Base-by-base conservation (phyloP, 2,329 filamentous ascomycete species). In the Pseudopyricularia javanii region DNA sequence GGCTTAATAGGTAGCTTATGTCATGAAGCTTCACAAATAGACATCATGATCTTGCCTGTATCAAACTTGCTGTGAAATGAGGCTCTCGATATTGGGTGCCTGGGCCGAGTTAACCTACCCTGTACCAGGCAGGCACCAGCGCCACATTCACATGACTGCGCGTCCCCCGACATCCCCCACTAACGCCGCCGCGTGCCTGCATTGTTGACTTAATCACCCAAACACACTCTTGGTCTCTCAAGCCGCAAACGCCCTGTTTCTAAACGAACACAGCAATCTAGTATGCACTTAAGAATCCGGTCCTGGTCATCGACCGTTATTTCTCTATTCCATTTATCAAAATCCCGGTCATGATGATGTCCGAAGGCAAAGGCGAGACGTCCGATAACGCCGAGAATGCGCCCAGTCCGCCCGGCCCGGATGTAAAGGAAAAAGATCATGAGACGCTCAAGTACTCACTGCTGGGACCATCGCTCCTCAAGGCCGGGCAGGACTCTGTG, bases 401-500 rank as follows among this genome's bases (percentile, higher is more conserved):
- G 2, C 11, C 1, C 20, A 24, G 24, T 14, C 40, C 11, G 40
- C 22, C 40, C 24, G 12, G 4, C 14, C 20, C 22, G 11, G 7
- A 26, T 26, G 40, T 24, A 24, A 12, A 45, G 22, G 40, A 45
- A 45, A 26, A 45, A 11, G 40, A 66, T 62, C 73, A 77, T 47
- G 66, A 71, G 3, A 90, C 86, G 4, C 75, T 97, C 53, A 96
- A 95, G 63, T 95, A 97, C 66, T 85, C 86, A 53, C 78, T 97
- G 0, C 75, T 97, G 0, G 93, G 93, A 0, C 91, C 91, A 0
- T 96, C 91, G 6, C 72, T 97, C 52, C 91, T 90, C 22, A 98
- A 98, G 67, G 88, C 91, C 30, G 93, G 93, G 2, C 91, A 97
- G 65, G 89, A 95, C 62, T 76, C 80, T 15, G 91, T 97, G n/a